phyloP scores from a whole-genome alignment of 495 filamentous ascomycete genomes.

The Staphylotrichum tortipilum region DNA sequence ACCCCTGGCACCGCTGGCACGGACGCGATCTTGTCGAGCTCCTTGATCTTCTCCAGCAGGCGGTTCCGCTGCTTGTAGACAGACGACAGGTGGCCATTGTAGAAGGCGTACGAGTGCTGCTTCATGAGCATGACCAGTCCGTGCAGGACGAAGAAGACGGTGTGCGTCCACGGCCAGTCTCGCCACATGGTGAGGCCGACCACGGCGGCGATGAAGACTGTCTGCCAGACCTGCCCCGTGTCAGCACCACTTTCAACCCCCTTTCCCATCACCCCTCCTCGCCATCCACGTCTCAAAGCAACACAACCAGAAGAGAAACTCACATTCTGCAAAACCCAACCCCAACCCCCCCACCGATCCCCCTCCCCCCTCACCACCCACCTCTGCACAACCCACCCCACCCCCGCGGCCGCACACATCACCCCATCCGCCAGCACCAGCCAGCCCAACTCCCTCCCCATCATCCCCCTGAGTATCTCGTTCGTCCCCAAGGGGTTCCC shows the following conservation, averaged over 20 bases:
- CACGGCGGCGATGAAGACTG: conserved; percentile 46
- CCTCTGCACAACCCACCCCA: conserved; percentile 53
- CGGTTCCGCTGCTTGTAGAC: conserved; percentile 40
- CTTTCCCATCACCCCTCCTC: neutral
- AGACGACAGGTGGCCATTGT: conserved; percentile 64
- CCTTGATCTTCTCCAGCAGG: conserved; percentile 27
- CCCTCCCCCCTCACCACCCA: conserved; percentile 46
- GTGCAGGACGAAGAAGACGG: conserved; percentile 63
- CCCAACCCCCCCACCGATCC: conserved; percentile 53
- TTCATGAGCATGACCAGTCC: conserved; percentile 69
- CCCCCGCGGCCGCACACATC: conserved; percentile 50
- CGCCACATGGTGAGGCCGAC: conserved; percentile 54
- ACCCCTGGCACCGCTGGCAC: too few relatives aligned
- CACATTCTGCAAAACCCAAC: conserved; percentile 63
- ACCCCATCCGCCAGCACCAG: conserved; percentile 57
- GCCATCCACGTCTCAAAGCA: neutral
- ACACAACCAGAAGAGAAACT: neutral
- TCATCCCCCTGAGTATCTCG: conserved; percentile 62
- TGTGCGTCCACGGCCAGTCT: conserved; percentile 69
- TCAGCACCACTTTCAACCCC: neutral
- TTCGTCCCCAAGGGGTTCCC: conserved; percentile 57
- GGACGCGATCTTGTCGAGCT: conserved; percentile 26
- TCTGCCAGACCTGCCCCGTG: conserved; percentile 44
- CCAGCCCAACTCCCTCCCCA: conserved; percentile 54
- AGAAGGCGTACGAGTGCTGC: conserved; percentile 67